Evolutionary conservation across 257 asterid species (phyloP).

Genomic region (Capsicum baccatum): DNA sequence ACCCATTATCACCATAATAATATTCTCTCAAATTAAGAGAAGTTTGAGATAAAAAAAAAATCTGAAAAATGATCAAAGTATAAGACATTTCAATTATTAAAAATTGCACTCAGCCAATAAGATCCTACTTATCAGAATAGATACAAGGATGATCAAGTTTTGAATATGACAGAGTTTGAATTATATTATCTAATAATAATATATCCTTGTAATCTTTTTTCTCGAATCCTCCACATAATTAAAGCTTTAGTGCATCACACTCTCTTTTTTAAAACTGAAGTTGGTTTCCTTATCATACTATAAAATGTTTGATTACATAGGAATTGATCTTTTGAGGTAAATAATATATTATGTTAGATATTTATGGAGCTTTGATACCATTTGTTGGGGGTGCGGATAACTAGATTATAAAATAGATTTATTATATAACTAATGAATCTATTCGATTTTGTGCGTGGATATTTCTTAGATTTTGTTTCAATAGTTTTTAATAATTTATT

Average conservation of each 20-base stretch:
- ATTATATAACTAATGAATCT: no score
- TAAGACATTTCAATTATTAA: slow-evolving; percentile 33
- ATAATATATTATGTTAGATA: no score
- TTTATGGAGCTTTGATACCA: no score
- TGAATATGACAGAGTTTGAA: slow-evolving; percentile 4
- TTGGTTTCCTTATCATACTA: not conserved
- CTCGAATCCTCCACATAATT: no score
- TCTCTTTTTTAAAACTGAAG: not conserved
- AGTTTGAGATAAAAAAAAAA: not conserved
- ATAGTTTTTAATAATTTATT: no score
- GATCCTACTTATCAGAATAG: not conserved
- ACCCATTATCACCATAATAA: slow-evolving; percentile 35
- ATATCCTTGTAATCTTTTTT: no score
- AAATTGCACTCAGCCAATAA: slow-evolving; percentile 24
- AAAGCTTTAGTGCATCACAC: no score
- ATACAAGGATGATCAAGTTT: not conserved
- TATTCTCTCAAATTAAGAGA: slow-evolving; percentile 18
- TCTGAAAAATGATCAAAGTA: not conserved
- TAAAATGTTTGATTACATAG: not conserved
- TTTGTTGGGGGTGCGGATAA: no score
- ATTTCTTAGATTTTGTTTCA: no score
- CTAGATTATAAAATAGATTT: no score
- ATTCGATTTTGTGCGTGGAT: no score
- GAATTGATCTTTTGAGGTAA: not conserved
- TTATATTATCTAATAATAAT: not conserved